Evolutionary conservation across 176 grass and related monocot genomes (phyloP), one percentile per base, ranked within the genome.

Genomic region (barley (Hordeum vulgare)): DNA sequence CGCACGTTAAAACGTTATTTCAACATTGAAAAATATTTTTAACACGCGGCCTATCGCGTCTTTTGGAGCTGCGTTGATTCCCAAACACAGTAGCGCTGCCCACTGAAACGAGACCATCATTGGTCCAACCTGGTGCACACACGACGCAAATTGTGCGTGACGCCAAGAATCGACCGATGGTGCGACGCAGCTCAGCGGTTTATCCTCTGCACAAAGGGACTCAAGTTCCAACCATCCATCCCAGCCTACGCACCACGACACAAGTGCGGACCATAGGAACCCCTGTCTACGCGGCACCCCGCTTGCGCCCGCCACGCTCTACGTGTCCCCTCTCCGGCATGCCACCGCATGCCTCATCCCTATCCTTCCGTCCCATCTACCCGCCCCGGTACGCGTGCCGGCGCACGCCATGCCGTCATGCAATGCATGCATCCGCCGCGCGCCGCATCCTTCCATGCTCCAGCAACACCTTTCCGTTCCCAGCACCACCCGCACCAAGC

Each of bases 241-340:
- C 45, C 45, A 15, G 5, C 14, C 45, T 49, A 49, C 4, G 41
- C 7, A n/a, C 60, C 11, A 40, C 49, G 79, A 82, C 72, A 87
- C 53, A 12, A 2, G 27, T 39, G 47, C 47, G 47, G 47, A 15
- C 47, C 47, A 51, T 15, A 51, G 47, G 47, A 51, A 18, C 47
- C 47, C 60, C 81, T 53, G 54, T 26, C 72, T 63, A 90, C 79
- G 88, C 78, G 91, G 88, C 85, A 80, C 53, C 53, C 9, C 76
- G 77, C 47, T 34, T 49, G 66, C 77, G 49, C 35, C 35, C 34
- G 7, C 12, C 17, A 21, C 25, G 21, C 27, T 21, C 4, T 41
- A 83, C 88, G 88, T 80, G 85, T 83, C 79, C 62, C 66, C 66
- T 49, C 54, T 13, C 6, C 74, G 0, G 14, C 41, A 21, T 34